Conservation (phyloP, 495 filamentous ascomycete genomes). For the Penicillium crystallinum region DNA sequence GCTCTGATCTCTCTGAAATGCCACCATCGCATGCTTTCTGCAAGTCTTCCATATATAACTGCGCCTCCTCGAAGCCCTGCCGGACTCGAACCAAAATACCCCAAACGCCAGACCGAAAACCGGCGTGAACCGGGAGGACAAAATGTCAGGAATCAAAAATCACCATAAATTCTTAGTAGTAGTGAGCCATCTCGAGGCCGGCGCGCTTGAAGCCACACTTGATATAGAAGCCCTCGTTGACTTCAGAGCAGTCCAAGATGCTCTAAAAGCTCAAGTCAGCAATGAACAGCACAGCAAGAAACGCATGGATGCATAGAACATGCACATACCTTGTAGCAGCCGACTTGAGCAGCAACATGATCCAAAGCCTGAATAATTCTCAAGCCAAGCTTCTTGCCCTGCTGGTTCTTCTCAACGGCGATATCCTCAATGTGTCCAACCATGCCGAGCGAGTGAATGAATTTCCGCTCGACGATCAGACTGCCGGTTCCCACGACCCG, state of each 20-base stretch:
- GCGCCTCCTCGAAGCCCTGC: constrained; percentile 4
- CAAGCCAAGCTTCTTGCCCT: constrained; percentile 93
- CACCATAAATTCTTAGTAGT: constrained; percentile 52
- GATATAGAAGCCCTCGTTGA: constrained; percentile 96
- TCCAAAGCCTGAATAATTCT: constrained; percentile 93
- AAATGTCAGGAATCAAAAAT: constrained; percentile 2
- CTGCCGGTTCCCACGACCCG: constrained; percentile 82
- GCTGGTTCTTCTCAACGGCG: constrained; percentile 86
- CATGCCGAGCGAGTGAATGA: constrained; percentile 43
- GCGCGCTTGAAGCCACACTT: constrained; percentile 96
- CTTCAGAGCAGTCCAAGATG: constrained; percentile 71
- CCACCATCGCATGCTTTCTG: not conserved
- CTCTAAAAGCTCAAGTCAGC: constrained; percentile 34
- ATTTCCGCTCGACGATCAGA: constrained; percentile 68
- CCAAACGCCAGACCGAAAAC: constrained; percentile 12
- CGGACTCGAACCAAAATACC: constrained; percentile 7
- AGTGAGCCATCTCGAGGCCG: constrained; percentile 95
- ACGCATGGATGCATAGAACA: too few species aligned
- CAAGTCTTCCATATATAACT: not conserved
- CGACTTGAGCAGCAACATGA: constrained; percentile 74
- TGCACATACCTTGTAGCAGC: constrained; percentile 88
- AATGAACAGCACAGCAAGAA: too few species aligned
- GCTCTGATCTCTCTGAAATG: not conserved
- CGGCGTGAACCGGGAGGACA: not conserved
- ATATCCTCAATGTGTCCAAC: constrained; percentile 99